Conservation (phyloP, 257 asterid genomes). For the Solanum corneliomulleri region DNA sequence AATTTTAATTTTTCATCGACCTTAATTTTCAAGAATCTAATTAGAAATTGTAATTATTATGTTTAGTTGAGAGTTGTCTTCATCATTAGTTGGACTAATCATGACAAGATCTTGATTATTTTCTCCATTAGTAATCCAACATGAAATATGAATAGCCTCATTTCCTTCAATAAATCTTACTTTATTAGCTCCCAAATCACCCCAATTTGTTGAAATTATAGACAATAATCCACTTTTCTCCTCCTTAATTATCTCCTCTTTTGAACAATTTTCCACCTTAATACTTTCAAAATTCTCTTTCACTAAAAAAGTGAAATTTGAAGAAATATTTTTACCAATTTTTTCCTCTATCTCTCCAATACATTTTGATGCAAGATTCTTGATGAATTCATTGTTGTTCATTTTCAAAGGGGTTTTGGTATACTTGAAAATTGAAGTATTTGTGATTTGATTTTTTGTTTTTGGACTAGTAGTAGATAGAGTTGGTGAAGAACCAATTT, state of each 20-base stretch:
- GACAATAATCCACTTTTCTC: neutral
- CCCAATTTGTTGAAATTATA: conserved; percentile 20
- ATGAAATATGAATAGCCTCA: conserved; percentile 24
- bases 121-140: conserved; percentile 40
- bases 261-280: conserved; percentile 21
- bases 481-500: conserved; percentile 6
- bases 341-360: conserved; percentile 25
- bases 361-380: conserved; percentile 29
- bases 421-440: conserved; percentile 23
- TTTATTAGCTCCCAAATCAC: conserved; percentile 21
- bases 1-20: neutral
- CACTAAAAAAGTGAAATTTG: conserved; percentile 17
- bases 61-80: conserved; percentile 4
- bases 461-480: conserved; percentile 12
- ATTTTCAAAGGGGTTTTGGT: neutral
- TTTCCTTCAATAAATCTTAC: conserved; percentile 34
- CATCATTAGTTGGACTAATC: conserved; percentile 16
- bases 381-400: conserved; percentile 7
- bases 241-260: neutral
- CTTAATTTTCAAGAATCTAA: neutral
- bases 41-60: conserved; percentile 12
- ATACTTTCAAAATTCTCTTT: conserved; percentile 8
- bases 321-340: conserved; percentile 5
- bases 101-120: conserved; percentile 40
- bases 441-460: conserved; percentile 2